Evolutionary conservation across 1,139 yeast species (phyloP), one percentile per base, ranked within the genome.

Genomic region (Taiozyma sp.): DNA sequence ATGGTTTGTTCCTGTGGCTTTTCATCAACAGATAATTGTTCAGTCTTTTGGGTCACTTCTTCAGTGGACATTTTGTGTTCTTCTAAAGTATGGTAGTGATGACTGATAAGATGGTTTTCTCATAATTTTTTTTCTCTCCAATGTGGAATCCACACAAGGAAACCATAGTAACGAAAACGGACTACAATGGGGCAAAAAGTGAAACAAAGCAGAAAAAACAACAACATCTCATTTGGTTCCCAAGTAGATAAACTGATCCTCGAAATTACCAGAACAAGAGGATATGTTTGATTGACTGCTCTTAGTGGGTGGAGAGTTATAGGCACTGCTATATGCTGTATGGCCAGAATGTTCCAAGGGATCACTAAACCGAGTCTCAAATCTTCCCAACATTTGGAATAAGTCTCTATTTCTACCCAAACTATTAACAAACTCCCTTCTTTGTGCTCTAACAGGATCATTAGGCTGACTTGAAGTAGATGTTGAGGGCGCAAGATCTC

Each of bases 1-100:
- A 95, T 80, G 48, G 75, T 76, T 68, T 88, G 95, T 50, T 82
- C 91, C 4, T 30, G 32, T 19, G 19, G 32, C n/a, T 43, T 22
- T 6, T n/a, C 43, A 3, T 30, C 46, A 32, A 51, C 37, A 11
- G 48, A 42, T 43, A 57, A 43, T 11, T 53, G 42, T 14, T 49
- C 56, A 7, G 56, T 51, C 53, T 53, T 49, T 28, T 54, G 21
- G 3, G 53, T 42, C 32, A 56, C 41, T 46, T 57, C 55, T 21
- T 53, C 53, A n/a, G 56, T 19, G 9, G 24, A 19, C 41, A 19
- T 37, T 19, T 6, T 19, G 11, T 37, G 11, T 14, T 19, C 11
- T 19, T 37, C 21, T 10, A 37, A 19, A 19, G 21, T 9, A 11
- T 10, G 24, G 14, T 7, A 9, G 24, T 10, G 24, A 37, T 37